phyloP scores from a whole-genome alignment of 495 filamentous ascomycete genomes.

The Astrothelium macrocarpum region DNA sequence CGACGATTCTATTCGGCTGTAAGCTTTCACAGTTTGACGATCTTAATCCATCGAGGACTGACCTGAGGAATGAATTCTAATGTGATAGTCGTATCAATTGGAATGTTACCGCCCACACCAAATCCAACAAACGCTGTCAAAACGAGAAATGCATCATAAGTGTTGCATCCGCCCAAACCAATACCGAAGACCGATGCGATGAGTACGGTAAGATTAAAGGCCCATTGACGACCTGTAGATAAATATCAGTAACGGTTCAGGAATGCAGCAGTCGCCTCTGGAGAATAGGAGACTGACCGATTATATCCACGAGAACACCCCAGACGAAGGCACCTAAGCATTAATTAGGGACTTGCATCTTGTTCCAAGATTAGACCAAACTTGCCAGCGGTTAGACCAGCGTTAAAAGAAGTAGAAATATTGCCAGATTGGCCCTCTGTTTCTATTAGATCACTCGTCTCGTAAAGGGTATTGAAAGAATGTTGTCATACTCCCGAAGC shows the following conservation, averaged over 20 bases:
- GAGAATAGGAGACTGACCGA: constrained; percentile 29
- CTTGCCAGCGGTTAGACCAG: constrained; percentile 30
- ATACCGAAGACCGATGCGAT: constrained; percentile 39
- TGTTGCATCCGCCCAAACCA: constrained; percentile 34
- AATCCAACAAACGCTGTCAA: constrained; percentile 38
- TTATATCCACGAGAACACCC: constrained; percentile 43
- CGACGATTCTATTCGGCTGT: constrained; percentile 29
- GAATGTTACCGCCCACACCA: constrained; percentile 43
- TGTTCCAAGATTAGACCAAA: too few relatives aligned
- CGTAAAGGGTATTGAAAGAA: not conserved
- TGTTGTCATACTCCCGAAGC: constrained; percentile 26
- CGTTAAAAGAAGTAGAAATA: constrained; percentile 26
- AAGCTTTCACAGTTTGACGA: not conserved
- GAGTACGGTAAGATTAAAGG: constrained; percentile 43
- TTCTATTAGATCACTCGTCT: not conserved
- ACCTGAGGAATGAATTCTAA: constrained; percentile 41
- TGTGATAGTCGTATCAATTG: constrained; percentile 42
- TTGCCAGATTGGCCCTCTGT: constrained; percentile 21
- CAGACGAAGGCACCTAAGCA: constrained; percentile 34
- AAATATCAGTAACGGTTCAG: constrained; percentile 6
- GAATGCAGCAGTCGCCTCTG: not conserved
- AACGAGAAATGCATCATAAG: constrained; percentile 35
- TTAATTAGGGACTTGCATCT: not conserved
- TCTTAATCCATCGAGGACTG: not conserved
- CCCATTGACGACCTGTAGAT: constrained; percentile 36